A percentile compares a stretch with the other conserved stretches of the same genome.
Conservation (phyloP, 2,329 filamentous ascomycete species). For the Reticulascus tulasneorum region DNA sequence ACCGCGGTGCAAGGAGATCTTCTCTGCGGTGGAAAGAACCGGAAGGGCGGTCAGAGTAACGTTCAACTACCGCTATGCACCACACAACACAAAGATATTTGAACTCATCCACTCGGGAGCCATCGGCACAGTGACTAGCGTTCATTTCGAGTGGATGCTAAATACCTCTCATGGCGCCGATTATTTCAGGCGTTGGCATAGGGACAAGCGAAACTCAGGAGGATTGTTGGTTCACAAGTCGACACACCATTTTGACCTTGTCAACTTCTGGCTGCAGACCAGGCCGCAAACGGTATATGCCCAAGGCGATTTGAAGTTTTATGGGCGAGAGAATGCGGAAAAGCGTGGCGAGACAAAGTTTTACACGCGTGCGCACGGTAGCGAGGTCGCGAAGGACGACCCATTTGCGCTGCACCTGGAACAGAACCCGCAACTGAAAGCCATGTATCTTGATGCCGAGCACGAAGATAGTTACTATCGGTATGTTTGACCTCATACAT, state of each 20-base stretch:
- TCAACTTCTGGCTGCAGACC: constrained; percentile 46
- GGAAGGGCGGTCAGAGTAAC: constrained; percentile 39
- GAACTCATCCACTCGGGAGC: constrained; percentile 38
- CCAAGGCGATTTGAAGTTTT: constrained; percentile 43
- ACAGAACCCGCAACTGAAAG: constrained; percentile 48
- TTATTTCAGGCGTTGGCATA: constrained; percentile 48
- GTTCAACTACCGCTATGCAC: constrained; percentile 49
- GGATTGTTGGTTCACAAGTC: constrained; percentile 47
- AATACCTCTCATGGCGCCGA: constrained; percentile 46
- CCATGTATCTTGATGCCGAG: constrained; percentile 59
- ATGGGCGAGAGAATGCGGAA: constrained; percentile 46
- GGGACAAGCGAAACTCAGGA: constrained; percentile 43
- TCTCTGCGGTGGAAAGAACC: constrained; percentile 47
- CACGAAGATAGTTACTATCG: constrained; percentile 59
- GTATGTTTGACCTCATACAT: too few species aligned
- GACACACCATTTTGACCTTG: constrained; percentile 47
- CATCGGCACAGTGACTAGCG: constrained; percentile 39
- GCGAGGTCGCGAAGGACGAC: constrained; percentile 45
- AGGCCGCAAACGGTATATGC: constrained; percentile 39
- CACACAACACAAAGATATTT: constrained; percentile 46
- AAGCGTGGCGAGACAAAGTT: constrained; percentile 43
- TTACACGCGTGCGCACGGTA: constrained; percentile 47
- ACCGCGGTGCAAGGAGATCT: constrained; percentile 49
- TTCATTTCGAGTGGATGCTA: constrained; percentile 49
- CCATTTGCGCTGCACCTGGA: constrained; percentile 57